A percentile compares a stretch with the other conserved stretches of the same genome.
These are phyloP conservation scores for Chamaecrista fasciculata DNA, from an alignment of 306 rosid species.

Conservation along the genomic window DNA sequence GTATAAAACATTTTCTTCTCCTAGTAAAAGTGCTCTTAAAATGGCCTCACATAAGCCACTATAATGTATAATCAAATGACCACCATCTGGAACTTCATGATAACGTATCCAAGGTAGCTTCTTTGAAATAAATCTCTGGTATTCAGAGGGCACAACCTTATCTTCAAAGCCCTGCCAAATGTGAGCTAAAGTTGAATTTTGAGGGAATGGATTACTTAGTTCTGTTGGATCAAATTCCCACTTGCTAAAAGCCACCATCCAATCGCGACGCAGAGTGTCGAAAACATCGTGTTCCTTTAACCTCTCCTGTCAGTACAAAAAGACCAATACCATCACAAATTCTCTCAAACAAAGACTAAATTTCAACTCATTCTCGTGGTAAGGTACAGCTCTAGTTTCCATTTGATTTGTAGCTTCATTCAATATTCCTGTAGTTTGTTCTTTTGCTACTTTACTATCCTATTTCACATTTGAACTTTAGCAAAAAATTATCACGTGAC, in stretches of 20 bases:
- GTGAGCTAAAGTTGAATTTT: conserved; percentile 58
- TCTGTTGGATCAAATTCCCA: conserved; percentile 89
- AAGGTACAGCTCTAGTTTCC: no score
- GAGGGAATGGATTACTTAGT: conserved; percentile 65
- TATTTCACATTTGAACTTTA: no score
- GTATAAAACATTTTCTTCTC: conserved; percentile 60
- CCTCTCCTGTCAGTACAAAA: conserved; percentile 46
- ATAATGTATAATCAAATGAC: conserved; percentile 86
- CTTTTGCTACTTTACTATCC: no score
- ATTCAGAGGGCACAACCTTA: conserved; percentile 78
- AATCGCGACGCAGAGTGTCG: conserved; percentile 73
- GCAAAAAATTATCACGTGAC: no score
- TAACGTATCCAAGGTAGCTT: conserved; percentile 86
- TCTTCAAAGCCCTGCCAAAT: conserved; percentile 97
- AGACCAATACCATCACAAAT: conserved; percentile 26
- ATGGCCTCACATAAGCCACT: conserved; percentile 76
- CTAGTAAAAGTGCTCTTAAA: conserved; percentile 79
- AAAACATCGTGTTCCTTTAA: conserved; percentile 60
- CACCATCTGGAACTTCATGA: conserved; percentile 91
- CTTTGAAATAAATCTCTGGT: conserved; percentile 67
- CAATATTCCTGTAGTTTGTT: no score
- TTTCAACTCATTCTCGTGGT: no score
- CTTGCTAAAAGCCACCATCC: conserved; percentile 63
- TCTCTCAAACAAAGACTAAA: neutral
- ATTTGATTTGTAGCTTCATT: no score